These are phyloP conservation scores for Ceratobasidium sp. DNA, from an alignment of 1,284 basidiomycete genomes.

Conservation along the genomic window DNA sequence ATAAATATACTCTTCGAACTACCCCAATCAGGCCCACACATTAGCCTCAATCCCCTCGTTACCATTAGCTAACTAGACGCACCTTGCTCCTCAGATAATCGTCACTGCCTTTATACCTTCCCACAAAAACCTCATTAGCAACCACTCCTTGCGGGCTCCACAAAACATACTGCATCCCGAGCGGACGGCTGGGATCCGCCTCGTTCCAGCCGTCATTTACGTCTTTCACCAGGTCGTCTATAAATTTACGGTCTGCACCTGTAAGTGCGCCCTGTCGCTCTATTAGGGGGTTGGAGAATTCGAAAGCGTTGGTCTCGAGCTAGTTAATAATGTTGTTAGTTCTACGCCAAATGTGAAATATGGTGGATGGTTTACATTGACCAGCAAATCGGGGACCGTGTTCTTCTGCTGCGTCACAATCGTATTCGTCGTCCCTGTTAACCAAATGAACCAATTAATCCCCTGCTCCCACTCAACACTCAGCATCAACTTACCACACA, in stretches of 20 bases:
- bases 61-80: conserved; percentile 52
- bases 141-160: conserved; percentile 44
- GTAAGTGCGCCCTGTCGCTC: conserved; percentile 87
- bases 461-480: neutral
- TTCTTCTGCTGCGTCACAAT: conserved; percentile 96
- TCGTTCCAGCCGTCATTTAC: conserved; percentile 86
- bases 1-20: conserved; percentile 89
- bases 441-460: neutral
- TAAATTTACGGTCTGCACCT: conserved; percentile 96
- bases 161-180: conserved; percentile 73
- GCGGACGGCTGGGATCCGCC: conserved; percentile 67
- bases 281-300: conserved; percentile 85
- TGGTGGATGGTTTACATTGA: conserved; percentile 74
- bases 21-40: conserved; percentile 35
- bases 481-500: conserved; percentile 66
- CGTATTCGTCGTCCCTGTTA: conserved; percentile 87
- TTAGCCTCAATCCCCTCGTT: conserved; percentile 49
- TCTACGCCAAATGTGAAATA: conserved; percentile 43
- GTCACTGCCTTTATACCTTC: conserved; percentile 90
- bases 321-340: conserved; percentile 55
- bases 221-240: conserved; percentile 79
- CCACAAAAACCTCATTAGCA: conserved; percentile 39
- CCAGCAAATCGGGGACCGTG: conserved; percentile 83
- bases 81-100: conserved; percentile 92
- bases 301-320: conserved; percentile 87